Conservation (phyloP, 2,329 filamentous ascomycete species). For the Phaeosphaeria sp. region DNA sequence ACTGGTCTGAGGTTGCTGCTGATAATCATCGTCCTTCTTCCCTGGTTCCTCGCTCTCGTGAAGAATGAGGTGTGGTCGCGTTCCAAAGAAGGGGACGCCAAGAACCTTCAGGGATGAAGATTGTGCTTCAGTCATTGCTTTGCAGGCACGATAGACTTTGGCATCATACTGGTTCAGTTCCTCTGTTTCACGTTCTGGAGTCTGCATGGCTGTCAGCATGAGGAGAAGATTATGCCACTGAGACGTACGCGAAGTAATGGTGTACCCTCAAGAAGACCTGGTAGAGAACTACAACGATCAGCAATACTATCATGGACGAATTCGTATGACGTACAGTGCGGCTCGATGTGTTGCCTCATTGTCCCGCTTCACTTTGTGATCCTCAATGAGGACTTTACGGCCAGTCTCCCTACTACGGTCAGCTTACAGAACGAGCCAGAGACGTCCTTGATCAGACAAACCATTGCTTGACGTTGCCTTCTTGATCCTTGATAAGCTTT, state of each 20-base stretch:
- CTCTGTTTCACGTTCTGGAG: conserved; percentile 56
- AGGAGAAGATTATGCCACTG: too few relatives aligned
- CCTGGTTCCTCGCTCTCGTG: conserved; percentile 23
- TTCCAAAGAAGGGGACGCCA: conserved; percentile 48
- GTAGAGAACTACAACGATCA: conserved; percentile 31
- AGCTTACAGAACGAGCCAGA: not conserved
- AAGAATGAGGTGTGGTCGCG: conserved; percentile 31
- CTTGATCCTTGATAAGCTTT: conserved; percentile 68
- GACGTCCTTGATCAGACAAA: not conserved
- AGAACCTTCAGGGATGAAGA: conserved; percentile 62
- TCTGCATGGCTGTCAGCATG: conserved; percentile 36
- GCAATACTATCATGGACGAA: not conserved
- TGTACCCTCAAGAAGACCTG: conserved; percentile 32
- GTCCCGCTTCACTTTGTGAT: conserved; percentile 59
- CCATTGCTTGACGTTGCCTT: conserved; percentile 68
- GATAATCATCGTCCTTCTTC: not conserved
- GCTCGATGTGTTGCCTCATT: conserved; percentile 62
- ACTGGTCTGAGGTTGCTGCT: conserved; percentile 1
- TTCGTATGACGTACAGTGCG: conserved; percentile 56
- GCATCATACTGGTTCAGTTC: conserved; percentile 66
- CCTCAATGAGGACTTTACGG: conserved; percentile 59
- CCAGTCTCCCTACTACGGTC: conserved; percentile 51
- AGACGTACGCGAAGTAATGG: conserved; percentile 29
- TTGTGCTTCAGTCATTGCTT: conserved; percentile 66
- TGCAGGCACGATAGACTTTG: conserved; percentile 68